Conservation (phyloP, 495 filamentous ascomycete genomes). For the Cenococcum geophilum region DNA sequence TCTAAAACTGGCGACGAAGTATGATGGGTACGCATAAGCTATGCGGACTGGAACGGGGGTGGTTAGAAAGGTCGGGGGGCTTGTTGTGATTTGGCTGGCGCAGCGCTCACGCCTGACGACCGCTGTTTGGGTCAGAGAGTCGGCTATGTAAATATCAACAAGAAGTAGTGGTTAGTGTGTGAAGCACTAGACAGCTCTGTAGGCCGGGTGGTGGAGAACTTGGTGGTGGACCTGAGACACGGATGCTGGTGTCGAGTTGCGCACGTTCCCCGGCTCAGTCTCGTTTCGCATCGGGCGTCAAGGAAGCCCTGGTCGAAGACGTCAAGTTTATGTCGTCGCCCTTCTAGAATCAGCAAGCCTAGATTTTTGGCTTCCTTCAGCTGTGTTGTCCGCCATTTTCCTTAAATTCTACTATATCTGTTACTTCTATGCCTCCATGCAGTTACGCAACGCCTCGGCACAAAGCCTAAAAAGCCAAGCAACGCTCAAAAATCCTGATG, state of each 20-base stretch:
- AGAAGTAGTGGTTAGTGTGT: slow-evolving; percentile 4
- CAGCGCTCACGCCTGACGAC: background rate
- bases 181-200: background rate
- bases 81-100: background rate
- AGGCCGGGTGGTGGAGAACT: slow-evolving; percentile 1
- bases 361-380: no score
- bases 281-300: background rate
- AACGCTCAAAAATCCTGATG: no score
- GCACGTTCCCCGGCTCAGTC: background rate
- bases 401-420: no score
- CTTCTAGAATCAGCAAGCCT: no score
- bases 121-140: background rate
- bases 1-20: slow-evolving; percentile 16
- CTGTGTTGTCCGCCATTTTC: no score
- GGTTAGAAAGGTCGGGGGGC: slow-evolving; percentile 13
- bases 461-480: no score
- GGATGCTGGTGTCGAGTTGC: background rate
- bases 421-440: no score
- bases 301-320: background rate
- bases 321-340: background rate
- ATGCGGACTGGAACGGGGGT: slow-evolving; percentile 17
- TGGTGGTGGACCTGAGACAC: background rate
- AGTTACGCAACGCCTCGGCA: no score
- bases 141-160: background rate
- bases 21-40: slow-evolving; percentile 22